Percentiles rank a stretch among this genome's conserved stretches.
Conservation (phyloP, 441 rosid genomes). For the Manihot esculenta region DNA sequence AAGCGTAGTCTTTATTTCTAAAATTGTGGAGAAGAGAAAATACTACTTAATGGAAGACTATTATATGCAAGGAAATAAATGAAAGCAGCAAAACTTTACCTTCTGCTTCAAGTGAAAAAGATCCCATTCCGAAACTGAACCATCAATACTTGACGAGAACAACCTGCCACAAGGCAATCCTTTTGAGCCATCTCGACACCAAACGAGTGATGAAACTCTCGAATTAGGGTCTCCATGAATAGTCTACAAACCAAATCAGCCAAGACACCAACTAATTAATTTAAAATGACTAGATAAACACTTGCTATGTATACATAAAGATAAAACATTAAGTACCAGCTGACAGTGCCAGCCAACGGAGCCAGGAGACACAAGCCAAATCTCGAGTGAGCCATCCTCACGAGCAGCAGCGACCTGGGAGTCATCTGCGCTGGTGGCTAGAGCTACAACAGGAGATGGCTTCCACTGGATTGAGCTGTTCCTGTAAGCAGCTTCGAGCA, state of each 20-base stretch:
- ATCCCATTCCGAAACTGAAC: constrained; percentile 88
- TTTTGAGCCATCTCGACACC: constrained; percentile 56
- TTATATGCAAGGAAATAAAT: background rate
- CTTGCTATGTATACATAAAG: background rate
- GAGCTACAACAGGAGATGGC: constrained; percentile 86
- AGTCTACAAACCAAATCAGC: constrained; percentile 37
- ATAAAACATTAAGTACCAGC: constrained; percentile 44
- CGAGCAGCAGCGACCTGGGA: constrained; percentile 88
- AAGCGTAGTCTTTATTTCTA: background rate
- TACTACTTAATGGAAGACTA: background rate
- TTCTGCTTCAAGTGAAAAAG: constrained; percentile 78
- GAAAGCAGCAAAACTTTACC: constrained; percentile 36
- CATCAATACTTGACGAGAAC: constrained; percentile 86
- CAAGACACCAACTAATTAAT: background rate
- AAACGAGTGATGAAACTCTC: constrained; percentile 73
- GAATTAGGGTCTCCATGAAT: constrained; percentile 78
- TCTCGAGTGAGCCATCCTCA: constrained; percentile 90
- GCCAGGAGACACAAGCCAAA: constrained; percentile 95
- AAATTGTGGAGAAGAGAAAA: background rate
- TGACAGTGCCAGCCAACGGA: constrained; percentile 95
- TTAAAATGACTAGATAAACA: background rate
- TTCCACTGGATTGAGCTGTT: constrained; percentile 85
- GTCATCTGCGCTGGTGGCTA: constrained; percentile 71
- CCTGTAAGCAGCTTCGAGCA: constrained; percentile 54
- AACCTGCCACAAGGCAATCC: constrained; percentile 55